Base-by-base conservation (phyloP, 2,329 filamentous ascomycete genomes). In the Verticillium zaregamsianum region DNA sequence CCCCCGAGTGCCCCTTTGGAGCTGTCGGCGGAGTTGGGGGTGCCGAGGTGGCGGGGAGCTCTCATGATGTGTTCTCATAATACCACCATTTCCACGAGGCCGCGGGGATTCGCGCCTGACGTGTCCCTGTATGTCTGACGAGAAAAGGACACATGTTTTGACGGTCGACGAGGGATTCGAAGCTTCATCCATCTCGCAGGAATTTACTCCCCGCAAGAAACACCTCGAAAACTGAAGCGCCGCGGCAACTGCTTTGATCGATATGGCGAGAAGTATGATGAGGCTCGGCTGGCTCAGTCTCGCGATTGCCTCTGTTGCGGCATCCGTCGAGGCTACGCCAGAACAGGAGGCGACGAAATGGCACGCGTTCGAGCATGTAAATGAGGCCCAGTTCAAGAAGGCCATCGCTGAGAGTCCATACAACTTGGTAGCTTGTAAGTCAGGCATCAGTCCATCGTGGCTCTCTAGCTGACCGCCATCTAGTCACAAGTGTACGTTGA, bases 391-490 rank as follows among this genome's bases (percentile, higher is more conserved):
- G 25, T 45, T 64, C n/a, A 57, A 60, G 12, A 62, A 35, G 52
- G 58, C 52, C 23, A 49, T 70, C 3, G 37, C 52, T 23, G 58
- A 59, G 7, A 65, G 65, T 14, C 68, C 70, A 1, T 60, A 67
- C 32, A 69, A 68, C 0, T 63, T 76, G 2, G 66, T 74, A 37
- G 73, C 73, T 15, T 76, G 74, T 75, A 65, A 68, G 74, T 69
- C 7, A 12, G 23, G 20, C 32, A 5, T 11, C 23, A 28, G 28
- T 23, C n/a, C 2, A 6, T 31, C 37, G 35, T 7, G 5, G 17
- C 9, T 20, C 11, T 3, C 1, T 23, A n/a, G 39, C 57, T 58
- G 9, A 58, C 57, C 1, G 5, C 20, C n/a, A 57, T 49, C 59
- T 11, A 31, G 59, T 32, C 31, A 59, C 20, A 25, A 39, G 28